Percentiles rank a stretch among this genome's conserved stretches.
Conservation (phyloP, 768 basidiomycete genomes). For the Boletus subparvulus region DNA sequence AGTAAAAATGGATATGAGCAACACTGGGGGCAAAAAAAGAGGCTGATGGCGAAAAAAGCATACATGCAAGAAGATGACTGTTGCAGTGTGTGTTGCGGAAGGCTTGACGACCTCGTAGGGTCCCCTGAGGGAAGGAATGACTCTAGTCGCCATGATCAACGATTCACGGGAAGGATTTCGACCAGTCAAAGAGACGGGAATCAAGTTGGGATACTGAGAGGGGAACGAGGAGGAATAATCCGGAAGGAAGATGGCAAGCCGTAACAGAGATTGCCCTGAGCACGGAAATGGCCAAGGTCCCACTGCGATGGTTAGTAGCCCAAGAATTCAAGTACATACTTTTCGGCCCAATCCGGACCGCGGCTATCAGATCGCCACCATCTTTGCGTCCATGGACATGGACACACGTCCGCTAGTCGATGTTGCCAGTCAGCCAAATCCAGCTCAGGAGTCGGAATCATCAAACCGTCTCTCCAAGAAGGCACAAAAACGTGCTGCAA, state of each 20-base stretch:
- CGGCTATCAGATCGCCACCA: slow-evolving; percentile 2
- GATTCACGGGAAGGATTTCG: not conserved
- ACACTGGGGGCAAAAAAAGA: slow-evolving; percentile 1
- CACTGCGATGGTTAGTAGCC: not conserved
- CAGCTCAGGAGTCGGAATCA: slow-evolving; percentile 11
- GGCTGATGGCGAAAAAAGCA: slow-evolving; percentile 23
- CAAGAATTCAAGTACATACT: not conserved
- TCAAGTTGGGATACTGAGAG: not conserved
- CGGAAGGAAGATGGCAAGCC: slow-evolving; percentile 2
- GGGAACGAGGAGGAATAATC: not conserved
- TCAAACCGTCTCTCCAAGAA: slow-evolving; percentile 63
- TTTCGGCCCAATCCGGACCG: slow-evolving; percentile 27
- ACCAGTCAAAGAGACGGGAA: not conserved
- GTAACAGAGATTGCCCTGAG: slow-evolving; percentile 4
- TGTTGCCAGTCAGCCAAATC: slow-evolving; percentile 11
- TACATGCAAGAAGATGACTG: slow-evolving; percentile 89
- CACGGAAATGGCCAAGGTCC: not conserved
- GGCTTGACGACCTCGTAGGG: slow-evolving; percentile 53
- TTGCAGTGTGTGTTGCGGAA: slow-evolving; percentile 69
- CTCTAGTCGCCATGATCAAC: slow-evolving; percentile 18
- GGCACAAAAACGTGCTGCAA: slow-evolving; percentile 74
- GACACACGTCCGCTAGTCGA: slow-evolving; percentile 14
- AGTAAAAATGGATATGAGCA: slow-evolving; percentile 5
- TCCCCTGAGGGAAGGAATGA: slow-evolving; percentile 21
- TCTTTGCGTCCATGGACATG: slow-evolving; percentile 26